These are phyloP conservation scores for Dactylellina haptotyla DNA, from an alignment of 2,329 filamentous ascomycete genomes.

Conservation along the genomic window DNA sequence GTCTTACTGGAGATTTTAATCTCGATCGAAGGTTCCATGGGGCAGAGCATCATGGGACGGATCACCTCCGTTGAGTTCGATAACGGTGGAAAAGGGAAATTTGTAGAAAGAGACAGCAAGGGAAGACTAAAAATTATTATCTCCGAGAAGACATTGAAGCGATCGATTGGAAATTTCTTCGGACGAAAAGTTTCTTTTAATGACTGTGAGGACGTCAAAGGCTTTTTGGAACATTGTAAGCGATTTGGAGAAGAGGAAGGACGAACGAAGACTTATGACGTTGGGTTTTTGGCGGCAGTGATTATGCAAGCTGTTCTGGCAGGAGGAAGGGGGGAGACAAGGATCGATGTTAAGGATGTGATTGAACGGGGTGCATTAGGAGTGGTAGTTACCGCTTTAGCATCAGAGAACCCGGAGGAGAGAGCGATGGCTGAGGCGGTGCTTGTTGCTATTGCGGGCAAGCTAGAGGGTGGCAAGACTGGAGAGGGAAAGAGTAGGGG, in stretches of 20 bases:
- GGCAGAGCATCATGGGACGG: slow-evolving; percentile 34
- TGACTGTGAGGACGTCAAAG: background rate
- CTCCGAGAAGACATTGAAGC: slow-evolving; percentile 44
- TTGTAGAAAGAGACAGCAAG: slow-evolving; percentile 55
- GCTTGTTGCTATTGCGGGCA: slow-evolving; percentile 49
- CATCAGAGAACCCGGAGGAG: slow-evolving; percentile 43
- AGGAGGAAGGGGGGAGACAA: slow-evolving; percentile 27
- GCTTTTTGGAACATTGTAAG: slow-evolving; percentile 22
- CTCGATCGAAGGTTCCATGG: slow-evolving; percentile 55
- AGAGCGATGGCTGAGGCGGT: slow-evolving; percentile 55
- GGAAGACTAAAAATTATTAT: slow-evolving; percentile 52
- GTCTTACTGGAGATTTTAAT: slow-evolving; percentile 55
- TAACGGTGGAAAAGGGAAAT: background rate
- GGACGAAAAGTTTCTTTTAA: slow-evolving; percentile 24
- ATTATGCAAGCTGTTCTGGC: slow-evolving; percentile 28
- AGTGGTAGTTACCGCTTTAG: slow-evolving; percentile 55
- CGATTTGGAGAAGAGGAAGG: slow-evolving; percentile 9
- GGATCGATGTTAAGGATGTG: slow-evolving; percentile 54
- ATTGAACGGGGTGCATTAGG: slow-evolving; percentile 55
- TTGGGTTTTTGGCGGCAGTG: slow-evolving; percentile 19
- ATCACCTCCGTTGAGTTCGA: slow-evolving; percentile 4
- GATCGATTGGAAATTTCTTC: slow-evolving; percentile 50
- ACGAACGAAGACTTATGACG: slow-evolving; percentile 17
- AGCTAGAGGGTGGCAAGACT: slow-evolving; percentile 50
- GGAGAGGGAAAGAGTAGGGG: slow-evolving; percentile 18